A percentile compares a stretch with the other conserved stretches of the same genome.
These are phyloP conservation scores for Tricholoma bakamatsutake DNA, from an alignment of 768 basidiomycete genomes.

Conservation along the genomic window DNA sequence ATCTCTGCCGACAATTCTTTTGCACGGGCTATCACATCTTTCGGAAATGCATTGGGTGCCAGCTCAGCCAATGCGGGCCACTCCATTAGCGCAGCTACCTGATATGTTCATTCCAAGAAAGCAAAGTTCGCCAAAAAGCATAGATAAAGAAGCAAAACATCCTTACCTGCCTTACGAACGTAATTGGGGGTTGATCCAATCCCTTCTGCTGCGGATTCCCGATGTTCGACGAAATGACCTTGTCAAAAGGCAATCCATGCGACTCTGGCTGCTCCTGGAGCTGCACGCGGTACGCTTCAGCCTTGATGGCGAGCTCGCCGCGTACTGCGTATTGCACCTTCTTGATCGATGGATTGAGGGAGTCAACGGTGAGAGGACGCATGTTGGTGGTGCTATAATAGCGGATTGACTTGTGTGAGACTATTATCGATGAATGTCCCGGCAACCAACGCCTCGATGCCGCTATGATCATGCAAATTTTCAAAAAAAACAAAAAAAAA, in stretches of 20 bases:
- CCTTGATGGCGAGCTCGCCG: slow-evolving; percentile 93
- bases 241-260: slow-evolving; percentile 73
- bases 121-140: neutral
- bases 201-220: slow-evolving; percentile 98
- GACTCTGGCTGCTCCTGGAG: slow-evolving; percentile 44
- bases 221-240: slow-evolving; percentile 92
- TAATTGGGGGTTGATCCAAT: slow-evolving; percentile 88
- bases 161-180: slow-evolving; percentile 84
- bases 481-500: too few relatives aligned
- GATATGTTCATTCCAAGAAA: slow-evolving; percentile 7
- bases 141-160: neutral
- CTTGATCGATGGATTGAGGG: slow-evolving; percentile 78
- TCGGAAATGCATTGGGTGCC: slow-evolving; percentile 75
- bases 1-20: slow-evolving; percentile 77
- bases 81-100: slow-evolving; percentile 90
- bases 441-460: neutral
- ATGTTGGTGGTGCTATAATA: slow-evolving; percentile 25
- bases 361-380: slow-evolving; percentile 57
- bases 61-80: slow-evolving; percentile 81
- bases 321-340: slow-evolving; percentile 96
- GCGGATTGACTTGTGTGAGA: neutral
- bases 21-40: slow-evolving; percentile 80
- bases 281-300: slow-evolving; percentile 71
- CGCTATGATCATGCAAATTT: neutral
- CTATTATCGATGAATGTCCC: neutral